These are phyloP conservation scores for Peniophora sp. DNA, from an alignment of 1,284 basidiomycete genomes.

Conservation along the genomic window DNA sequence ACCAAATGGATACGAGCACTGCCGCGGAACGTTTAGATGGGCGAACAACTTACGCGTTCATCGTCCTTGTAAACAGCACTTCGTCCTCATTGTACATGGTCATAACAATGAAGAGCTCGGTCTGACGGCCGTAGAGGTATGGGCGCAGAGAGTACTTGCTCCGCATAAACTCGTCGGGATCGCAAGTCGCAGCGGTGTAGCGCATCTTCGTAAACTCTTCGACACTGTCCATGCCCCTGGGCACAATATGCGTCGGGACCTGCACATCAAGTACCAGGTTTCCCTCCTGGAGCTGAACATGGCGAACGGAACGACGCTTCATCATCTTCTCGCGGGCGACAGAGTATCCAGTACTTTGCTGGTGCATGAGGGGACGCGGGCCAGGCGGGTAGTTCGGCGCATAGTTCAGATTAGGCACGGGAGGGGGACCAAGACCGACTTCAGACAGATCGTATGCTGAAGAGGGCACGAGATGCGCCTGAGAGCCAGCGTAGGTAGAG, in stretches of 20 bases:
- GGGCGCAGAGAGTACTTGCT: constrained; percentile 77
- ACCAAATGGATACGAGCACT: not conserved
- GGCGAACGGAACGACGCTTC: constrained; percentile 70
- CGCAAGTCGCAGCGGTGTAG: constrained; percentile 91
- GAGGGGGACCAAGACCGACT: constrained; percentile 33
- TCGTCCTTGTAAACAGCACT: constrained; percentile 74
- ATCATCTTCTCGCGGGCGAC: constrained; percentile 67
- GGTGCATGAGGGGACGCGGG: constrained; percentile 26
- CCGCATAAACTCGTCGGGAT: constrained; percentile 82
- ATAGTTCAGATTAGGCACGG: constrained; percentile 45
- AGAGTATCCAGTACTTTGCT: constrained; percentile 54
- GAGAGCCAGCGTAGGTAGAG: constrained; percentile 59
- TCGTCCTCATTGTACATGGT: constrained; percentile 98
- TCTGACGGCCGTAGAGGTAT: constrained; percentile 79
- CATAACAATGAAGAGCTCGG: constrained; percentile 93
- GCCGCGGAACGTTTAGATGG: constrained; percentile 1
- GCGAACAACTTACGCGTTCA: constrained; percentile 64
- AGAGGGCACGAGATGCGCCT: constrained; percentile 54
- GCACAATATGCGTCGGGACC: constrained; percentile 73
- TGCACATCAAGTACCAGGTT: constrained; percentile 80
- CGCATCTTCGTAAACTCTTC: constrained; percentile 84
- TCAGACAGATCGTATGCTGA: constrained; percentile 48
- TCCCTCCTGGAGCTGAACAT: constrained; percentile 76
- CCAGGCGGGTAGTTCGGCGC: constrained; percentile 43
- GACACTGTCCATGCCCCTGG: constrained; percentile 47